These are phyloP conservation scores for Paraconiothyrium sp. DNA, from an alignment of 2,329 filamentous ascomycete species.

Conservation along the genomic window DNA sequence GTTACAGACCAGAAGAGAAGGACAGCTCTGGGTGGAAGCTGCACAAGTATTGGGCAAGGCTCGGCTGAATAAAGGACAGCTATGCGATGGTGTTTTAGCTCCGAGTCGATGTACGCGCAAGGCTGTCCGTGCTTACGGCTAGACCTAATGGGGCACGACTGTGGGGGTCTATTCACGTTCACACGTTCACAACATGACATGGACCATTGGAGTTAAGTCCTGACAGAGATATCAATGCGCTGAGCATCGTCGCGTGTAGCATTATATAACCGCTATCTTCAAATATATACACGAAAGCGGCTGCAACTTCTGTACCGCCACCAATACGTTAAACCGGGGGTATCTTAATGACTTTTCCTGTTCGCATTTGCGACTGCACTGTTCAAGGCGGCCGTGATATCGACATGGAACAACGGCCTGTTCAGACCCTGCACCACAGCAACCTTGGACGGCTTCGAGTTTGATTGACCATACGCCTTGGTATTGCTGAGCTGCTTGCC, in stretches of 20 bases:
- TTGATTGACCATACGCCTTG: conserved; percentile 43
- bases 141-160: not conserved
- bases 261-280: conserved; percentile 3
- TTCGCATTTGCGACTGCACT: conserved; percentile 82
- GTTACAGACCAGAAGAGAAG: conserved; percentile 22
- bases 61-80: conserved; percentile 47
- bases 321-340: conserved; percentile 2
- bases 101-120: conserved; percentile 9
- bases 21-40: conserved; percentile 6
- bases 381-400: conserved; percentile 90
- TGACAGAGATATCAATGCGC: not conserved
- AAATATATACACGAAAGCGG: conserved; percentile 14
- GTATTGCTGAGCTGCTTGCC: conserved; percentile 43
- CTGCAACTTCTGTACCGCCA: not conserved
- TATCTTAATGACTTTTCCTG: conserved; percentile 44
- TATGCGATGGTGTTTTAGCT: conserved; percentile 37
- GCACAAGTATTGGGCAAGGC: conserved; percentile 24
- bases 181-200: conserved; percentile 1
- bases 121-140: not conserved
- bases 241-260: not conserved
- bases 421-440: conserved; percentile 84
- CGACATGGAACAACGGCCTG: conserved; percentile 93
- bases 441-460: conserved; percentile 43
- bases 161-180: conserved; percentile 1
- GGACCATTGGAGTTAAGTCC: no score